Percentiles rank a stretch among this genome's conserved stretches.
Conservation (phyloP, 805 yeast species). For the Pichia rugopelliculosa region DNA sequence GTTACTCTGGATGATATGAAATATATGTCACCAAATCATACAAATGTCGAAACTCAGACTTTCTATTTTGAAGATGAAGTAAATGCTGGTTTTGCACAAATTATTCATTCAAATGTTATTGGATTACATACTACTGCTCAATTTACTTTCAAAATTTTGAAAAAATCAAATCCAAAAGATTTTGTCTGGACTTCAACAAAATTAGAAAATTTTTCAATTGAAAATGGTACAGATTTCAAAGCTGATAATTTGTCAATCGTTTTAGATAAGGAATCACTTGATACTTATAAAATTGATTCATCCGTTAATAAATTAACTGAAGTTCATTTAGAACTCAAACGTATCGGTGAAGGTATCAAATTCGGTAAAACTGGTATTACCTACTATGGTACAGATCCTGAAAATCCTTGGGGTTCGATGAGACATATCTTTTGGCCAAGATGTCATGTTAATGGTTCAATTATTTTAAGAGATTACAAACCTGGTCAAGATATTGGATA, state of each 20-base stretch:
- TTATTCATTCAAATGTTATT: constrained; percentile 87
- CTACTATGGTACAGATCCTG: constrained; percentile 74
- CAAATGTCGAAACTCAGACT: constrained; percentile 94
- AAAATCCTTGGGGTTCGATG: constrained; percentile 95
- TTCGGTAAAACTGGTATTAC: constrained; percentile 86
- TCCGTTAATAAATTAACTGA: constrained; percentile 58
- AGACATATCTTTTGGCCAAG: constrained; percentile 97
- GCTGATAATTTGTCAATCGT: constrained; percentile 69
- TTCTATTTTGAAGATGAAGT: constrained; percentile 72
- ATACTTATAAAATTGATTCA: constrained; percentile 49
- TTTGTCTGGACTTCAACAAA: constrained; percentile 88
- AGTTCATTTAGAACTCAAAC: constrained; percentile 60
- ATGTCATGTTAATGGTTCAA: constrained; percentile 58
- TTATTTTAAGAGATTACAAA: constrained; percentile 36
- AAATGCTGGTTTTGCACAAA: constrained; percentile 81
- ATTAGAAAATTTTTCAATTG: constrained; percentile 66
- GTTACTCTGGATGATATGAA: constrained; percentile 61
- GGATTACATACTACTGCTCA: constrained; percentile 89
- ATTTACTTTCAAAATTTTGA: constrained; percentile 79
- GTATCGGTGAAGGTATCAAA: constrained; percentile 72
- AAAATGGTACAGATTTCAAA: constrained; percentile 62
- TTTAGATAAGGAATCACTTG: constrained; percentile 38
- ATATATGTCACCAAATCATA: constrained; percentile 68
- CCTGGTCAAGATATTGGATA: constrained; percentile 14
- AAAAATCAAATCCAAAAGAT: constrained; percentile 43